Evolutionary conservation across 805 yeast genomes (phyloP).

Genomic region (Suhomyces pyralidae): DNA sequence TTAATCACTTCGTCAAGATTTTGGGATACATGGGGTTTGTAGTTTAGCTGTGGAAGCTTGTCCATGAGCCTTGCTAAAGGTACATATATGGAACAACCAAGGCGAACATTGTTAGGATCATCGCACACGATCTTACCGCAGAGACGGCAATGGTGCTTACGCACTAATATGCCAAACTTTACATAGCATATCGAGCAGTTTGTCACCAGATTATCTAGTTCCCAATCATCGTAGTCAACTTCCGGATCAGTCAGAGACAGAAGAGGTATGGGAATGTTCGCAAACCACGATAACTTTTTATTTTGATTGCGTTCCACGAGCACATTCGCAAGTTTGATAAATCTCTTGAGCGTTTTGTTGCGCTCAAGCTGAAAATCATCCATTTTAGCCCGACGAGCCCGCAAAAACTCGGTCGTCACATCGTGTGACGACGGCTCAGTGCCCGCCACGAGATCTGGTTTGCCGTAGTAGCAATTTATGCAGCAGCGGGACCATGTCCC

Average conservation of each 20-base stretch:
- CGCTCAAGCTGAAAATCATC: conserved; percentile 52
- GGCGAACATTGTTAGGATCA: conserved; percentile 42
- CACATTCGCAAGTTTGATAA: conserved; percentile 45
- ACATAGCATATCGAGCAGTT: conserved; percentile 65
- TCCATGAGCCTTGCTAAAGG: conserved; percentile 45
- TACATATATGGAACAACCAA: conserved; percentile 67
- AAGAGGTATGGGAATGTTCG: neutral
- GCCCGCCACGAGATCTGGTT: conserved; percentile 56
- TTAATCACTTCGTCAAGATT: conserved; percentile 15
- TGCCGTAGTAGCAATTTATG: conserved; percentile 50
- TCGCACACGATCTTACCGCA: conserved; percentile 87
- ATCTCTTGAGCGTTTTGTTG: conserved; percentile 57
- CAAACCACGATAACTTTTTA: conserved; percentile 1
- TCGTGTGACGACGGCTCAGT: conserved; percentile 36
- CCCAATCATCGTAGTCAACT: conserved; percentile 53
- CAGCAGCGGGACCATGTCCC: conserved; percentile 79
- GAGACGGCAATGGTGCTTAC: conserved; percentile 89
- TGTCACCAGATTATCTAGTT: conserved; percentile 35
- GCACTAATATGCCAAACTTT: conserved; percentile 50
- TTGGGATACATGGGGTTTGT: conserved; percentile 20
- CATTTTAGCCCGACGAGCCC: conserved; percentile 37
- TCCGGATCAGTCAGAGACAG: neutral
- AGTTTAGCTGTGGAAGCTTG: conserved; percentile 37
- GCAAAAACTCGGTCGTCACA: conserved; percentile 40
- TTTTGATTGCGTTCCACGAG: conserved; percentile 15